Conservation (phyloP, 345 rosid genomes). For the Bruguiera sexangula region DNA sequence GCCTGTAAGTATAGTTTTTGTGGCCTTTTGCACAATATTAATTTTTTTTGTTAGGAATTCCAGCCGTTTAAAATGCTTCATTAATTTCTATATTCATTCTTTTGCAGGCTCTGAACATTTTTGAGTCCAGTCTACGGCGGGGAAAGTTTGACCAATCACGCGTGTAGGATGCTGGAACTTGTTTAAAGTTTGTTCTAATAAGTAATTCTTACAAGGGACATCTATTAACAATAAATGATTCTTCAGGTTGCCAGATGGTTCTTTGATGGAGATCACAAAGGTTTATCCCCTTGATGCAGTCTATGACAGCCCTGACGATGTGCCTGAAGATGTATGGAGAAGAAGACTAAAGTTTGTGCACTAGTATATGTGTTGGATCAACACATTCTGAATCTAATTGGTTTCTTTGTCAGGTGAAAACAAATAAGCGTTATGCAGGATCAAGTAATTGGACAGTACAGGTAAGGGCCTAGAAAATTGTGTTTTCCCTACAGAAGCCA, state of each 20-base stretch:
- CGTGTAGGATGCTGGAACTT: slow-evolving; percentile 49
- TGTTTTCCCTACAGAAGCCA: not conserved
- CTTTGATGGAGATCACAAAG: slow-evolving; percentile 87
- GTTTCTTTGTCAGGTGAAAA: slow-evolving; percentile 54
- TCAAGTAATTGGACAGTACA: slow-evolving; percentile 88
- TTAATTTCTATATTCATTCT: slow-evolving; percentile 21
- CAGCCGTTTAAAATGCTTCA: not conserved
- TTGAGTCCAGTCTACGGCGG: slow-evolving; percentile 85
- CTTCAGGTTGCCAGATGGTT: slow-evolving; percentile 86
- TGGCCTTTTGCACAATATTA: not conserved
- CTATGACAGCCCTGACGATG: slow-evolving; percentile 76
- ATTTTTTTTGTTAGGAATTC: not conserved
- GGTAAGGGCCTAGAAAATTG: slow-evolving; percentile 38
- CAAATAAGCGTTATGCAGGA: slow-evolving; percentile 91
- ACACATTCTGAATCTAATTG: slow-evolving; percentile 2
- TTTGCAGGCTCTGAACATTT: slow-evolving; percentile 85
- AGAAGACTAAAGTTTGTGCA: slow-evolving; percentile 8
- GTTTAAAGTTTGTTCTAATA: slow-evolving; percentile 7
- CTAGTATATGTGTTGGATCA: not conserved
- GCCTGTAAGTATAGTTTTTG: slow-evolving; percentile 55
- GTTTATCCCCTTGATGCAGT: slow-evolving; percentile 93
- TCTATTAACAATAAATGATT: slow-evolving; percentile 11
- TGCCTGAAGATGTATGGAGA: slow-evolving; percentile 31
- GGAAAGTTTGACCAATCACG: slow-evolving; percentile 96
- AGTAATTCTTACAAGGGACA: not conserved